Conservation (phyloP, 2,329 filamentous ascomycete genomes). For the Cryphonectria carpinicola region DNA sequence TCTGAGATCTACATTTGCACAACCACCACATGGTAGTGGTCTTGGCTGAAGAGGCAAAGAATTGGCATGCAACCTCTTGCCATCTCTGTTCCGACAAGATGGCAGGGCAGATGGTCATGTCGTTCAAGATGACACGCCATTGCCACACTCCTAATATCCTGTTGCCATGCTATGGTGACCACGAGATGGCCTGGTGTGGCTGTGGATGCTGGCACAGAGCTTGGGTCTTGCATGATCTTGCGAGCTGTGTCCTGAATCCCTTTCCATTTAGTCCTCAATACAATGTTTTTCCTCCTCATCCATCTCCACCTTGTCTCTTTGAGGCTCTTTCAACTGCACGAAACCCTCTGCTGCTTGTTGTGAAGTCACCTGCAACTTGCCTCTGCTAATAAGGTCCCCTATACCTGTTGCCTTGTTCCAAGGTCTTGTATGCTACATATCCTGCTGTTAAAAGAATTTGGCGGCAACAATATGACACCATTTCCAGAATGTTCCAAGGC, state of each 20-base stretch:
- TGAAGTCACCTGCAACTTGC: neutral
- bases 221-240: neutral
- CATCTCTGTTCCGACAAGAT: neutral
- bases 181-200: neutral
- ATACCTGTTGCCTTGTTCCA: neutral
- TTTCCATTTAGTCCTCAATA: neutral
- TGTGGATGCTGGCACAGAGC: neutral
- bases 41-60: neutral
- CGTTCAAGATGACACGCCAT: neutral
- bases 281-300: neutral
- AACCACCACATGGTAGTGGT: neutral
- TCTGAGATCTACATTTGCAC: constrained; percentile 58
- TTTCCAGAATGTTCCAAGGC: neutral
- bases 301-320: neutral
- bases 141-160: neutral
- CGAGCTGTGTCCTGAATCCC: neutral
- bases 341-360: neutral
- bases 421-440: neutral
- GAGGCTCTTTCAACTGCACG: neutral
- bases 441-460: neutral
- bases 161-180: neutral
- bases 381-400: neutral
- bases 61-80: neutral
- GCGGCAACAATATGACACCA: neutral
- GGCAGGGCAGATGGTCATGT: neutral